A percentile compares a stretch with the other conserved stretches of the same genome.
These are phyloP conservation scores for Nicotiana otophora DNA, from an alignment of 257 asterid species.

Conservation along the genomic window DNA sequence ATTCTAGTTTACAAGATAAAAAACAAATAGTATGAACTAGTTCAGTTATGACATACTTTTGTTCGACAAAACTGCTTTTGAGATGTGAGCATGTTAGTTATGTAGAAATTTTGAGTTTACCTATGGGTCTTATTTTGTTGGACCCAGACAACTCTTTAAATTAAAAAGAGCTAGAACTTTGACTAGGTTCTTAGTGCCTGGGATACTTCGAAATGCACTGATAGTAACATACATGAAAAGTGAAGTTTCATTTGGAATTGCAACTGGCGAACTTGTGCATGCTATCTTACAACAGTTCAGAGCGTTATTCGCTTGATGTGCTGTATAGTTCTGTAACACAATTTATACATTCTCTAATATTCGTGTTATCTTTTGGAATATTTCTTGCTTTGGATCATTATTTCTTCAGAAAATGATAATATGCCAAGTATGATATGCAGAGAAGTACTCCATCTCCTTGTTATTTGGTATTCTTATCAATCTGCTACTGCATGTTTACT, in stretches of 20 bases:
- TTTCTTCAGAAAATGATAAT: background rate
- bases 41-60: background rate
- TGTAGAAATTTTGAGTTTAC: background rate
- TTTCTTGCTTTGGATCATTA: background rate
- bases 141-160: background rate
- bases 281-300: background rate
- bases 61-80: background rate
- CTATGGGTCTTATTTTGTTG: background rate
- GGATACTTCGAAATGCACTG: background rate
- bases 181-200: background rate
- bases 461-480: background rate
- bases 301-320: background rate
- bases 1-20: background rate
- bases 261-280: background rate
- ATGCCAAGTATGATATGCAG: background rate
- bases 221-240: background rate
- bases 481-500: background rate
- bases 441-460: background rate
- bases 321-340: background rate
- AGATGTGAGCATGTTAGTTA: background rate
- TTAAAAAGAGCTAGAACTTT: background rate
- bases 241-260: background rate
- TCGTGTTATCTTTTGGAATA: background rate
- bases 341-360: background rate
- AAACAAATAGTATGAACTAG: background rate